Percentiles rank a stretch among this genome's conserved stretches.
These are phyloP conservation scores for Avena insularis DNA, from an alignment of 176 grass and related monocot species.

Conservation along the genomic window DNA sequence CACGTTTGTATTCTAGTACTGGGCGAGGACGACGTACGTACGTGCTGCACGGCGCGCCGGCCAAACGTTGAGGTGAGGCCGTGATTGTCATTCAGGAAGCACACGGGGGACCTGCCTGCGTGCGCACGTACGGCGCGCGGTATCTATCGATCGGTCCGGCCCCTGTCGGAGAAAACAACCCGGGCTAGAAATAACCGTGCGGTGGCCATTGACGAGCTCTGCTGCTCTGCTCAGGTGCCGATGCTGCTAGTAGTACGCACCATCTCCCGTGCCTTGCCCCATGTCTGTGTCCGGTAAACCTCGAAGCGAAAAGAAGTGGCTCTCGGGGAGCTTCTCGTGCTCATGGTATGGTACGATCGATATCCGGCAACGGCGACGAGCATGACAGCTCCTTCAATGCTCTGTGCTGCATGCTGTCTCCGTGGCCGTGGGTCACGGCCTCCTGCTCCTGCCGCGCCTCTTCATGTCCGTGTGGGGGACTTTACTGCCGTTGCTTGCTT, in stretches of 20 bases:
- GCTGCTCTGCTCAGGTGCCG: not conserved
- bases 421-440: not conserved
- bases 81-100: not conserved
- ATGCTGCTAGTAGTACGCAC: not conserved
- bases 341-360: not conserved
- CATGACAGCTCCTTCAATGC: not conserved
- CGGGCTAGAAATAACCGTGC: constrained; percentile 14
- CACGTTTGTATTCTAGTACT: constrained; percentile 23
- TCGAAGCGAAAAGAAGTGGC: not conserved
- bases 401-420: not conserved
- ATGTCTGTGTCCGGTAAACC: not conserved
- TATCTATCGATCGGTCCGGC: not conserved
- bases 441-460: not conserved
- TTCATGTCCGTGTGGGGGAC: not conserved
- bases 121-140: not conserved
- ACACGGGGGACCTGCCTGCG: constrained; percentile 24
- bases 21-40: not conserved
- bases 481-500: not conserved
- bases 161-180: not conserved
- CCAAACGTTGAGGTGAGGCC: not conserved
- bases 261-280: not conserved
- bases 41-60: not conserved
- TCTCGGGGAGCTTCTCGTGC: not conserved
- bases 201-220: constrained; percentile 1
- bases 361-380: not conserved